phyloP scores from a whole-genome alignment of 2,329 filamentous ascomycete genomes.

The Botrytis galanthina region DNA sequence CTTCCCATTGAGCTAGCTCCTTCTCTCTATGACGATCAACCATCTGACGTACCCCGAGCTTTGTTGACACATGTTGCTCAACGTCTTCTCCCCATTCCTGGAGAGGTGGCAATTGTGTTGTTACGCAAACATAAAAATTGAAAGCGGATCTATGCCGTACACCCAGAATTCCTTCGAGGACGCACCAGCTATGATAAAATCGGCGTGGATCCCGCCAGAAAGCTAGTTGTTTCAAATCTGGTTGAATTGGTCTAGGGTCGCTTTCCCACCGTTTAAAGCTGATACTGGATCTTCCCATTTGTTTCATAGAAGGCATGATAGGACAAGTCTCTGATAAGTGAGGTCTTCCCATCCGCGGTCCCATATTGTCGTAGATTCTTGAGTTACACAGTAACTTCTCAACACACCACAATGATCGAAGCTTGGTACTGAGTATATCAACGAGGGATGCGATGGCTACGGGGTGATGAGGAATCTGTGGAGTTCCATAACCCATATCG shows the following conservation, averaged over 20 bases:
- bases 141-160: neutral
- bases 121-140: neutral
- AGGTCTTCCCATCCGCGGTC: neutral
- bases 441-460: neutral
- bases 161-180: neutral
- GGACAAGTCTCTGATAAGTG: neutral
- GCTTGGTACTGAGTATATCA: neutral
- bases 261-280: neutral
- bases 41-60: neutral
- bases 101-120: neutral
- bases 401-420: neutral
- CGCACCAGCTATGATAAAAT: neutral
- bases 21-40: neutral
- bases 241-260: neutral
- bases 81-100: neutral
- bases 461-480: neutral
- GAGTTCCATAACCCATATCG: neutral
- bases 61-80: neutral
- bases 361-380: neutral
- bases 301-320: neutral
- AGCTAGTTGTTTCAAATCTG: neutral
- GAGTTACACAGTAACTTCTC: neutral
- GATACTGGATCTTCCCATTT: neutral
- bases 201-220: neutral
- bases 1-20: neutral